A percentile compares a stretch with the other conserved stretches of the same genome.
Evolutionary conservation across 2,329 filamentous ascomycete species (phyloP).

Genomic region (Knufia fluminis): DNA sequence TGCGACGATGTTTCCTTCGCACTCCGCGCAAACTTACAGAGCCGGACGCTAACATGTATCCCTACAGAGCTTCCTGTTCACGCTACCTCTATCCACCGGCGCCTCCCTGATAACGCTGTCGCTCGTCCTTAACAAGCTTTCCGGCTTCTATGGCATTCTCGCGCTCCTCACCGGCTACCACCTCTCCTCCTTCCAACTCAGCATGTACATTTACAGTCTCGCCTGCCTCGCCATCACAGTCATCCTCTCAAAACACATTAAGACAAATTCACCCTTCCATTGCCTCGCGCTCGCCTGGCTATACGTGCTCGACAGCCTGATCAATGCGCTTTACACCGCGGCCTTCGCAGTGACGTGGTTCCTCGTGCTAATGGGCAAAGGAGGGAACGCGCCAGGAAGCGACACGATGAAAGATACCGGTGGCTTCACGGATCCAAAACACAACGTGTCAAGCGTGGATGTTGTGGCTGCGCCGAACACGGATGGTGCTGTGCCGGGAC

Average conservation of each 20-base stretch:
- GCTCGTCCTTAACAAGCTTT: slow-evolving; percentile 84
- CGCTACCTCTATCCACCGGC: slow-evolving; percentile 78
- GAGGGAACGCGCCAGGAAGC: slow-evolving; percentile 39
- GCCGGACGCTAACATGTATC: background rate
- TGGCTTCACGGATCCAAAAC: slow-evolving; percentile 56
- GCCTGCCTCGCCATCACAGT: slow-evolving; percentile 57
- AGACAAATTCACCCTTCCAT: slow-evolving; percentile 67
- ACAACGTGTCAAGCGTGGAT: slow-evolving; percentile 51
- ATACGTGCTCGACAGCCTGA: slow-evolving; percentile 70
- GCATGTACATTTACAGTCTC: slow-evolving; percentile 85
- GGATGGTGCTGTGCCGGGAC: slow-evolving; percentile 36
- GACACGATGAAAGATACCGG: slow-evolving; percentile 52
- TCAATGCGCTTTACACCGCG: slow-evolving; percentile 74
- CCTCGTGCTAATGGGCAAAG: slow-evolving; percentile 51
- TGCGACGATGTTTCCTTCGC: no score
- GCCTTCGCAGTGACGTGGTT: slow-evolving; percentile 83
- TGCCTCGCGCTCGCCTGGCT: slow-evolving; percentile 75
- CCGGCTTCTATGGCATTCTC: slow-evolving; percentile 80
- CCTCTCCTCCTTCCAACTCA: slow-evolving; percentile 72
- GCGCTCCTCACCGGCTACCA: slow-evolving; percentile 79
- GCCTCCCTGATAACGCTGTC: slow-evolving; percentile 75
- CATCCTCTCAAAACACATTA: slow-evolving; percentile 69
- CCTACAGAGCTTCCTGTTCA: slow-evolving; percentile 67
- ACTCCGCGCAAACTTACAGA: no score
- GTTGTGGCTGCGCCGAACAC: slow-evolving; percentile 41